Evolutionary conservation across 345 rosid species (phyloP), one percentile per base, ranked within the genome.

Genomic region (Anacardium occidentale): DNA sequence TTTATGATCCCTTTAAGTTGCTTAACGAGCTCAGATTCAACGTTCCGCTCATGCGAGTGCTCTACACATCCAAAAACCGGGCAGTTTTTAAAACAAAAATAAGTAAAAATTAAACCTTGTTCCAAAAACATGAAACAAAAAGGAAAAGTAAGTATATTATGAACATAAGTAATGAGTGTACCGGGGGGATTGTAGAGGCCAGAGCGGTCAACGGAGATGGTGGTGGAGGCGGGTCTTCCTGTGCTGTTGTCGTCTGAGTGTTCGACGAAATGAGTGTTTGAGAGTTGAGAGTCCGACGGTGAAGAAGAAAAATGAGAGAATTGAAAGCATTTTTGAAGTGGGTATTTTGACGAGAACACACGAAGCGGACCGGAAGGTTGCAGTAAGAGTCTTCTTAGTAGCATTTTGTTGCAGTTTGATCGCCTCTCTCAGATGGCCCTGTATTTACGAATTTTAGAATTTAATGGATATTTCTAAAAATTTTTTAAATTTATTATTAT

Each of bases 1-100:
- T 90, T 94, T 77, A 90, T 94, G 74, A 90, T 81, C 57, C 94
- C 91, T 78, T 89, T 90, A 79, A 94, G 97, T 80, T 92, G 96
- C 80, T 92, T 92, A 73, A 85, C 91, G 57, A 94, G 97, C 83
- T 89, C 98, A 3, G 97, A 83, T 25, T 85, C 97, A 44, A 83
- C 53, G 17, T 70, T 62, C 45, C 77, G 79, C 55, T 79, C 90
- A 74, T 88, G 97, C 64, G 91, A 89, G 81, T 89, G 95, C 70
- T 83, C 97, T 89, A 68, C 66, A 67, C 67, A 50, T 37, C 75
- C 45, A 29, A 47, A 55, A 2, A 0, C 53, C 5, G 18, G 2
- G 1, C 14, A 50, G 5, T 0, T 5, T 5, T 37, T 37, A 37
- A 37, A 37, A 37, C 42, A 37, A 37, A 62, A 66, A 50, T 14